Evolutionary conservation across 1,284 basidiomycete species (phyloP), one percentile per base, ranked within the genome.

Genomic region (Somion occarium): DNA sequence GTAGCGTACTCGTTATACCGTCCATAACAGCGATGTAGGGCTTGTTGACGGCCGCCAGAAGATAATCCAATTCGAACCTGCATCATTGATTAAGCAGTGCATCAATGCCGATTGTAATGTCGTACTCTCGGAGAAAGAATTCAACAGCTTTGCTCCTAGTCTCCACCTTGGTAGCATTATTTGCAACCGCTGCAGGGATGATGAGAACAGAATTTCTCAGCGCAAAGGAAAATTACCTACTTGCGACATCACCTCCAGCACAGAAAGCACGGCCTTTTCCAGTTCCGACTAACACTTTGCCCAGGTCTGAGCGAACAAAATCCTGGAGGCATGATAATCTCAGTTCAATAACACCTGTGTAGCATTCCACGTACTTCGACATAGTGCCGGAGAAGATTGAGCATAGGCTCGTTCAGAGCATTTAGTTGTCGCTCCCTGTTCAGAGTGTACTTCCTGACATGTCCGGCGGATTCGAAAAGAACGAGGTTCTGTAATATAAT

Each of bases 11-110:
- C 12, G 93, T 94, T 53, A 89, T 80, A 19, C 95, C 95, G 64
- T 98, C 92, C 71, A 98, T 83, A 55, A 99, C 73, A 43, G 84
- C 84, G 38, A 99, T 80, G 68, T 98, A 97, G 11, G 93, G 90
- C 67, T 95, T 95, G 27, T 77, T 78, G 48, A 93, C 71, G 1
- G 82, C 79, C 3, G 92, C 90, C 50, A 99, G 73, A 49, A 83
- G 73, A 69, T 90, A 93, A 73, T 98, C 93, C 62, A 96, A 73
- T 65, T 92, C 86, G 65, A 97, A 98, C 65, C 88, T 91, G 52
- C 30, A n/a, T 9, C 20, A 19, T 20, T 46, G 20, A 46, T 13
- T 43, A 11, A 22, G 56, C 38, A 57, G 42, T 42, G 11, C 20
- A 37, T 38, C 38, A 45, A 38, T 24, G 9, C 20, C 12, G 13